These are phyloP conservation scores for Lantana camara DNA, from an alignment of 257 asterid species.

Conservation along the genomic window DNA sequence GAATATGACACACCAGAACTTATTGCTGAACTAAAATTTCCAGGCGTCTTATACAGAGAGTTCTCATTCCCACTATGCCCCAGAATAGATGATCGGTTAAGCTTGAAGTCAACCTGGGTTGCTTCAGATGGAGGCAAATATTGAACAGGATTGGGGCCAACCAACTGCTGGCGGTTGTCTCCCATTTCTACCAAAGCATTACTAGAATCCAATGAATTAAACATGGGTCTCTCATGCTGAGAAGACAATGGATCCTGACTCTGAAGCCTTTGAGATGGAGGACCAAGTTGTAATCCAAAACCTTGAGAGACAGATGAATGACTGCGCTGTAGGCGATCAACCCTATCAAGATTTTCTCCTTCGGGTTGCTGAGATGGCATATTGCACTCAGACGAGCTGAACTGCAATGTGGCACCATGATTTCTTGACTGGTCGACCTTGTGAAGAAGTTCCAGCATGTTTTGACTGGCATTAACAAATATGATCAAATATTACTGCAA, in stretches of 20 bases:
- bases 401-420: conserved; percentile 42
- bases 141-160: conserved; percentile 44
- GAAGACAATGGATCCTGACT: conserved; percentile 48
- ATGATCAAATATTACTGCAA: too few species aligned
- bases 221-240: conserved; percentile 45
- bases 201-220: conserved; percentile 37
- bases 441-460: conserved; percentile 93
- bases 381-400: conserved; percentile 45
- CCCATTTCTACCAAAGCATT: conserved; percentile 48
- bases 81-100: too few species aligned
- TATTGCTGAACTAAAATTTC: conserved; percentile 47
- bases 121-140: conserved; percentile 45
- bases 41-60: conserved; percentile 40
- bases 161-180: conserved; percentile 40
- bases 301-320: conserved; percentile 75
- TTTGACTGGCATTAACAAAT: conserved; percentile 54
- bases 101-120: conserved; percentile 42
- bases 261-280: conserved; percentile 69
- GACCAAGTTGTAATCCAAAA: conserved; percentile 91
- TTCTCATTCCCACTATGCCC: conserved; percentile 41
- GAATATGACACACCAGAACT: conserved; percentile 49
- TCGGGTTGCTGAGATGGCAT: conserved; percentile 53
- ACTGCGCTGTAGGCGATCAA: conserved; percentile 49
- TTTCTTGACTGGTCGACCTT: conserved; percentile 81
- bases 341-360: conserved; percentile 54